These are phyloP conservation scores for Dichotomopilus funicola DNA, from an alignment of 2,329 filamentous ascomycete species.

Conservation along the genomic window DNA sequence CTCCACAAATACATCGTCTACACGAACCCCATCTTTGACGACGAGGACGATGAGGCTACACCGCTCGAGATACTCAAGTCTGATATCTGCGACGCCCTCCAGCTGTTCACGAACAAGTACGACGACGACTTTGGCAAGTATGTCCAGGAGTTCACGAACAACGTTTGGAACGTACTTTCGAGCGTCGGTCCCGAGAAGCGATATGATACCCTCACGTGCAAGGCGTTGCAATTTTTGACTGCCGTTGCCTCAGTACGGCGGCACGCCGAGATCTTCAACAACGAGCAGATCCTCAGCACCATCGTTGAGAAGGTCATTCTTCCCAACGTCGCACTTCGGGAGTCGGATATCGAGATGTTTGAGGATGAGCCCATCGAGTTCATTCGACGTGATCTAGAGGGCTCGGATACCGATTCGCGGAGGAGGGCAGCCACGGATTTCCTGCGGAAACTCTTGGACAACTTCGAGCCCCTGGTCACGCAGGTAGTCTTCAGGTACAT, in stretches of 20 bases:
- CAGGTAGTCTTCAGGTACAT: slow-evolving; percentile 83
- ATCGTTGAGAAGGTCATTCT: slow-evolving; percentile 95
- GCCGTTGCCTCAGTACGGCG: slow-evolving; percentile 72
- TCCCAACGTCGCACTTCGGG: slow-evolving; percentile 84
- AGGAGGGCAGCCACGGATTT: slow-evolving; percentile 92
- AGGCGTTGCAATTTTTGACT: slow-evolving; percentile 88
- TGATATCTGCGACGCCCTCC: slow-evolving; percentile 84
- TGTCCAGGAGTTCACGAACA: slow-evolving; percentile 77
- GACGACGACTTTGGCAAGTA: slow-evolving; percentile 85
- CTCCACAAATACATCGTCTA: slow-evolving; percentile 92
- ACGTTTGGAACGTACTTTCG: slow-evolving; percentile 86
- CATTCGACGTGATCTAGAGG: slow-evolving; percentile 89
- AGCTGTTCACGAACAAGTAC: slow-evolving; percentile 89
- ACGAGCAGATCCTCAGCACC: slow-evolving; percentile 68
- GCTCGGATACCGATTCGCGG: slow-evolving; percentile 90
- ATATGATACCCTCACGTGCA: slow-evolving; percentile 91
- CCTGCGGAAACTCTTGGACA: slow-evolving; percentile 78
- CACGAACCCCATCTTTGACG: slow-evolving; percentile 73
- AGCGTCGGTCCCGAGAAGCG: slow-evolving; percentile 81
- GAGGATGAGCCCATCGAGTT: slow-evolving; percentile 99
- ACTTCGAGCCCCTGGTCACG: slow-evolving; percentile 80
- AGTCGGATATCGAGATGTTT: slow-evolving; percentile 91
- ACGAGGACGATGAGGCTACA: slow-evolving; percentile 87
- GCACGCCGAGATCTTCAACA: slow-evolving; percentile 82
- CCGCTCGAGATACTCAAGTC: slow-evolving; percentile 82